Percentiles rank a stretch among this genome's conserved stretches.
These are phyloP conservation scores for Tylopilus sp. DNA, from an alignment of 768 basidiomycete species.

Conservation along the genomic window DNA sequence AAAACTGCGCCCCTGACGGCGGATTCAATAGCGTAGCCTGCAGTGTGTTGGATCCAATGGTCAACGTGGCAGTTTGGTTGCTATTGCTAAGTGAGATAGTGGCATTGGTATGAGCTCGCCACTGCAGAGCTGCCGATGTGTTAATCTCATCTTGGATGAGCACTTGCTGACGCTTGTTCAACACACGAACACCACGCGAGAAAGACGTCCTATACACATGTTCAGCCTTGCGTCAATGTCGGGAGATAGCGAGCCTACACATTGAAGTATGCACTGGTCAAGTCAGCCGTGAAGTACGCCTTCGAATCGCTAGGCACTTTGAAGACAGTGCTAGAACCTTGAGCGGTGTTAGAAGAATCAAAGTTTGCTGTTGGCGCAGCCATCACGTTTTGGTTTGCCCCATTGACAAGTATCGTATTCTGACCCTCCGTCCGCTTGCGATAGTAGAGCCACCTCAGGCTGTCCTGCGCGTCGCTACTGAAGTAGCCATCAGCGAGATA, in stretches of 20 bases:
- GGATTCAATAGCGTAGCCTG: conserved; percentile 64
- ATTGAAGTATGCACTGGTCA: conserved; percentile 71
- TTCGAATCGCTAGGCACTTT: conserved; percentile 61
- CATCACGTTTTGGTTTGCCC: conserved; percentile 76
- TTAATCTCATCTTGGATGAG: conserved; percentile 91
- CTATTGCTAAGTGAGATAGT: conserved; percentile 52
- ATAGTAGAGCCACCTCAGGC: conserved; percentile 87
- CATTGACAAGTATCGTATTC: conserved; percentile 82
- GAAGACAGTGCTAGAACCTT: conserved; percentile 84
- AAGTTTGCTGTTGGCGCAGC: conserved; percentile 56
- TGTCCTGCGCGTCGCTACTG: conserved; percentile 61
- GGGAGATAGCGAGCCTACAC: conserved; percentile 46
- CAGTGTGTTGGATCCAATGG: conserved; percentile 66
- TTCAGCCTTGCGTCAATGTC: conserved; percentile 8
- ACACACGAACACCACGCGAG: conserved; percentile 77
- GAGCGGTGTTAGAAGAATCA: conserved; percentile 56
- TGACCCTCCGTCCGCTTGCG: conserved; percentile 97
- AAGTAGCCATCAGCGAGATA: conserved; percentile 82
- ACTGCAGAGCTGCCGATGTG: conserved; percentile 56
- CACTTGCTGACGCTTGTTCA: conserved; percentile 85
- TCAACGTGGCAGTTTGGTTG: conserved; percentile 71
- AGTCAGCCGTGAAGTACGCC: conserved; percentile 77
- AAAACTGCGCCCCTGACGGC: conserved; percentile 63
- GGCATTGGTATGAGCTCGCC: conserved; percentile 97
- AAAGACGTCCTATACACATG: conserved; percentile 53